Base-by-base conservation (phyloP, 108 stramenopile genomes). In the Pseudonitzschia delicatissima region DNA sequence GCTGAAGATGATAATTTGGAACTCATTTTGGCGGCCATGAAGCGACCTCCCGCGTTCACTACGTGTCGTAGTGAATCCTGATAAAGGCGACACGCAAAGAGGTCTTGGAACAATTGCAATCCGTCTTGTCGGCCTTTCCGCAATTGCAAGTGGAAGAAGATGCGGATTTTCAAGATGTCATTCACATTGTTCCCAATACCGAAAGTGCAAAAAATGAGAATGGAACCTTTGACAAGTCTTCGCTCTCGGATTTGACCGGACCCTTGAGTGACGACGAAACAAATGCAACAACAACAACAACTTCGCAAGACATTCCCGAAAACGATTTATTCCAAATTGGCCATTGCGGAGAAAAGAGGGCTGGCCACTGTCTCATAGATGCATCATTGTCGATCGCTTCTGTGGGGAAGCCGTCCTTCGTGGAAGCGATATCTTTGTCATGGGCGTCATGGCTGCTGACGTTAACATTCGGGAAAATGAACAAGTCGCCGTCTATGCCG, bases 351-450 rank as follows among this genome's bases (percentile, higher is more conserved):
- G 55, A 15, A 52, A 69, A 40, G 52, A 71, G 21, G 87, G 87
- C 20, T 89, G 87, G 87, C 83, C 87, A 20, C 77, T 72, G 65
- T 72, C 68, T n/a, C 80, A 85, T 62, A 57, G 80, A 48, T 69
- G 45, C 4, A 62, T 90, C 8, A 44, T 90, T 39, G 71, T 76
- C 37, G 90, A 91, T 72, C 81, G 87, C 35, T 83, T 81, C 49
- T 91, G 90, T 64, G 90, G 76, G 18, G 90, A 91, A 50, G 90
- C 90, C 2, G 90, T 91, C 33, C 62, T 91, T 17, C 74, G 90
- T 39, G 90, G 90, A 45, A 78, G 85, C 40, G 71, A 91, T 62
- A 72, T 91, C 42, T 91, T 91, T 77, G 83, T 91, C 2, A 67
- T 62, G 32, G 90, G 90, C 3, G 74, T 87, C 35, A 61, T 87